These are phyloP conservation scores for Apiotrichum porosum DNA, from an alignment of 1,284 basidiomycete genomes.

Conservation along the genomic window DNA sequence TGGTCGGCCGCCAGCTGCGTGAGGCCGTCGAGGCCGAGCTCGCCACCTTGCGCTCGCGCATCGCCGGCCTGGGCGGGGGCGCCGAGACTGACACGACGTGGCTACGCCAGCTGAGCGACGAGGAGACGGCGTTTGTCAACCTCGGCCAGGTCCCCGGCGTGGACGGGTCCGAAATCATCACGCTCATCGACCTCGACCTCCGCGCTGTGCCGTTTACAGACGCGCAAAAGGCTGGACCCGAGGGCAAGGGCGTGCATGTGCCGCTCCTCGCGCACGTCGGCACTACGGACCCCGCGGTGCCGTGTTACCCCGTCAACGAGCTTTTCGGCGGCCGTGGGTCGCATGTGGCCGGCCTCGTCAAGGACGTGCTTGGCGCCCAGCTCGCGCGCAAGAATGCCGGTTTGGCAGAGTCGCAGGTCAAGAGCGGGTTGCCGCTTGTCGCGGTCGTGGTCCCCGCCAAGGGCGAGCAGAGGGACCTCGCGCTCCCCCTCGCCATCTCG, in stretches of 20 bases:
- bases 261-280: conserved; percentile 13
- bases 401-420: background rate
- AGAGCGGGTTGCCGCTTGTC: background rate
- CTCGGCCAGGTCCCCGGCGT: conserved; percentile 15
- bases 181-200: conserved; percentile 13
- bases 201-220: background rate
- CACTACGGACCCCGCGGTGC: conserved; percentile 8
- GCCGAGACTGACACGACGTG: background rate
- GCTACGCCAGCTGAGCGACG: conserved; percentile 8
- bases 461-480: conserved; percentile 11
- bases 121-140: conserved; percentile 15
- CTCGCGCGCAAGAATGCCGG: background rate
- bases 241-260: conserved; percentile 13
- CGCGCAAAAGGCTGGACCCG: conserved; percentile 4
- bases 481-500: conserved; percentile 9
- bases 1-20: conserved; percentile 6
- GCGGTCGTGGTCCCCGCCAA: conserved; percentile 10
- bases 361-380: conserved; percentile 8
- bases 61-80: background rate
- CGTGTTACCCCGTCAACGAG: conserved; percentile 14
- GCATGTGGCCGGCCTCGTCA: conserved; percentile 2
- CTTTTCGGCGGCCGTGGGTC: conserved; percentile 8
- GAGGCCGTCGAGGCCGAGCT: conserved; percentile 7
- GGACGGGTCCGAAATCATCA: conserved; percentile 7
- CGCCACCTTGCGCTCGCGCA: background rate